A percentile compares a stretch with the other conserved stretches of the same genome.
Conservation (phyloP, 2,329 filamentous ascomycete genomes). For the Alternaria ethzedia region DNA sequence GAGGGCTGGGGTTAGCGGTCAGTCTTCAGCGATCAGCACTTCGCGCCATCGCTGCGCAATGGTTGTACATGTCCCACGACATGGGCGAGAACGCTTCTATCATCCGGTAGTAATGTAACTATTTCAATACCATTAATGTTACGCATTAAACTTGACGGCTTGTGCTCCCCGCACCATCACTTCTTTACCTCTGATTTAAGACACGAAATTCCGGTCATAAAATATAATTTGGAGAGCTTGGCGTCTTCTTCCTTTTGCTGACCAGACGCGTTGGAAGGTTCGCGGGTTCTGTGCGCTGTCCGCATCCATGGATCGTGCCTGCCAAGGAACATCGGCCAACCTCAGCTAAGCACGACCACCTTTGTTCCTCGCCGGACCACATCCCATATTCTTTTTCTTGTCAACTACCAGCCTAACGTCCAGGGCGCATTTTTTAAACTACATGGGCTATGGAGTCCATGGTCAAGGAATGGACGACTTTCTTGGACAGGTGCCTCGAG, state of each 20-base stretch:
- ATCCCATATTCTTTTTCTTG: conserved; percentile 4
- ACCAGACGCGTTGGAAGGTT: background rate
- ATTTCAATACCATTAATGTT: background rate
- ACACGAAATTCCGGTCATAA: background rate
- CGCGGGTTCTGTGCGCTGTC: background rate
- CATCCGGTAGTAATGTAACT: background rate
- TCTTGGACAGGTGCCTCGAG: conserved; percentile 46
- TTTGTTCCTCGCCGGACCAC: conserved; percentile 12
- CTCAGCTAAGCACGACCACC: conserved; percentile 9
- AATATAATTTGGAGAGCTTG: background rate
- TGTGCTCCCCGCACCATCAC: background rate
- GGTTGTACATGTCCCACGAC: conserved; percentile 1
- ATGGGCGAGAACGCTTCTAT: background rate
- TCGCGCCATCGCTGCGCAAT: conserved; percentile 11
- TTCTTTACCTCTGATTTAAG: background rate
- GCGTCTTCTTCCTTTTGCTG: background rate
- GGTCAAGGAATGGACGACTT: conserved; percentile 41
- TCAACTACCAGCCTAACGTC: background rate
- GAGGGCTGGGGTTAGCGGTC: conserved; percentile 21
- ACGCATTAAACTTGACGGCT: background rate
- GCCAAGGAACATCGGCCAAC: conserved; percentile 13
- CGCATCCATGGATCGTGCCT: conserved; percentile 1
- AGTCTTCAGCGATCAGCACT: conserved; percentile 14
- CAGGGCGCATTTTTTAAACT: conserved; percentile 6
- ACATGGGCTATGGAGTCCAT: conserved; percentile 43